Evolutionary conservation across 768 basidiomycete species (phyloP), one percentile per base, ranked within the genome.

Genomic region (Mycena polygramma): DNA sequence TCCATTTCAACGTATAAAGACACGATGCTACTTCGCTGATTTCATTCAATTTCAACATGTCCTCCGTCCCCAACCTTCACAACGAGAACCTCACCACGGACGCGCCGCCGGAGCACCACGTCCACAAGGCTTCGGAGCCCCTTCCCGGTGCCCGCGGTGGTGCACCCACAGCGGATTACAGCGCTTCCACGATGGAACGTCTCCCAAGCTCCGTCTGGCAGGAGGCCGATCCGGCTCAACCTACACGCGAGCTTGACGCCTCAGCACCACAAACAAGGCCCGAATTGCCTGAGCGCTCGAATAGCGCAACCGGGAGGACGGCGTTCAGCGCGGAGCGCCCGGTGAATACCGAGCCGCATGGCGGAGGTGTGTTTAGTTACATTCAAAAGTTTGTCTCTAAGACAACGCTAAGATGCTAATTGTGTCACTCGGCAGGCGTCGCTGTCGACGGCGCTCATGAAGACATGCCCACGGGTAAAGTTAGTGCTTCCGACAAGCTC

Each of bases 401-500:
- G n/a, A n/a, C n/a, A n/a, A n/a, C n/a, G n/a, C n/a, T n/a, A n/a
- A 46, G 20, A n/a, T 48, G 30, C 30, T 30, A 6, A 30, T 6
- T 26, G 14, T 62, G 58, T 20, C 20, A 35, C 20, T 35, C 20
- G 0, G 15, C 30, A 79, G 83, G 83, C 7, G 82, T 83, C 10
- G 79, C 81, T 1, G 66, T 81, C 17, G 67, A 60, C 17, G 83
- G 75, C 51, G 82, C 80, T 2, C 69, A 75, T 20, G 75, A 82
- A 58, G 39, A 41, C 4, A 52, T 80, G 24, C 80, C 83, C 0
- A 76, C 80, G 71, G 83, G 83, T 6, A 83, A 87, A 35, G 82
- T 87, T 36, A 82, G 74, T 35, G 22, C 86, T 0, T 77, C 82
- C 10, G 90, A 91, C 78, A 91, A 88, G 77, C 67, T 90, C 24